phyloP scores from a whole-genome alignment of 2,329 filamentous ascomycete genomes.

The Apiospora koreana region DNA sequence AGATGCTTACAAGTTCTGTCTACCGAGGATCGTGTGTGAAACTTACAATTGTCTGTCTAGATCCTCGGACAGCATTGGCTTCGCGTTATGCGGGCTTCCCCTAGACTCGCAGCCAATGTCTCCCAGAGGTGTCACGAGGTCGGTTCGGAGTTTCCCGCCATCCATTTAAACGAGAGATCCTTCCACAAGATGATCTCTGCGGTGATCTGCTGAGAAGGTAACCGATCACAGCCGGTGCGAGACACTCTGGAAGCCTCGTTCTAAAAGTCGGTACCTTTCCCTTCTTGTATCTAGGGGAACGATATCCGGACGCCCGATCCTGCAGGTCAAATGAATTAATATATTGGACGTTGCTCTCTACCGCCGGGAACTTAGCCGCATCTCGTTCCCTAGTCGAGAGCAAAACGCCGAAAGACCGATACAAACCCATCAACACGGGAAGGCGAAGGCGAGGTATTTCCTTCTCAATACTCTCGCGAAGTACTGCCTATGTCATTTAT shows the following conservation, averaged over 20 bases:
- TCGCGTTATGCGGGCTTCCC: no score
- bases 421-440: background rate
- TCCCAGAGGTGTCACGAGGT: no score
- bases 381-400: background rate
- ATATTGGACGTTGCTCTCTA: background rate
- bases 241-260: background rate
- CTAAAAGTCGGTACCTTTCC: background rate
- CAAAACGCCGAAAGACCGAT: background rate
- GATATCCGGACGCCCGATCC: background rate
- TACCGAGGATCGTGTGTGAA: no score
- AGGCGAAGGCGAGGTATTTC: background rate
- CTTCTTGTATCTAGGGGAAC: background rate
- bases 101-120: no score
- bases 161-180: no score
- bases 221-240: no score
- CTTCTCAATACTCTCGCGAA: background rate
- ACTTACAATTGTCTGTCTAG: no score
- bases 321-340: background rate
- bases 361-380: background rate
- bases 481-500: background rate
- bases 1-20: no score
- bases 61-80: no score
- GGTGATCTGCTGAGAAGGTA: no score
- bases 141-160: no score
- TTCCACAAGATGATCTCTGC: no score